Percentiles rank a stretch among this genome's conserved stretches.
phyloP scores from a whole-genome alignment of 73 alveolate genomes.

The Tetrahymena thermophila region DNA sequence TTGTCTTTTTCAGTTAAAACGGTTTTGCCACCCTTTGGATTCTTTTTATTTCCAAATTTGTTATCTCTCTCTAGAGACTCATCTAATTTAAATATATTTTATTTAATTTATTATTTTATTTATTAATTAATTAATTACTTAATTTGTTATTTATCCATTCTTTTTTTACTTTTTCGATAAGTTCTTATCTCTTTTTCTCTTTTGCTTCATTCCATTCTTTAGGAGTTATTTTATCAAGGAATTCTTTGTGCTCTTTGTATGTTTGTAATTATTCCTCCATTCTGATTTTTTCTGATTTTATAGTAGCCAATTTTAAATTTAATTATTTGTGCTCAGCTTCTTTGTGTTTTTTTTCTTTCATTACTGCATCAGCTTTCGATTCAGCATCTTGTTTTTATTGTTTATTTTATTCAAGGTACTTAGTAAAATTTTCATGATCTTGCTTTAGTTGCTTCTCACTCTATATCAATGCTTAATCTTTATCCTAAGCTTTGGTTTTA shows the following conservation, averaged over 20 bases:
- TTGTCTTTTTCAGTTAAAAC: background rate
- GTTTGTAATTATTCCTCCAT: constrained; percentile 30
- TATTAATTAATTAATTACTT: background rate
- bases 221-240: constrained; percentile 39
- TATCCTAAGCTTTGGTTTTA: constrained; percentile 16
- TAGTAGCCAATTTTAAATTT: constrained; percentile 18
- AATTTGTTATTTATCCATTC: constrained; percentile 15
- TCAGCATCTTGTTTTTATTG: constrained; percentile 36
- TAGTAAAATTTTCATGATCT: constrained; percentile 35
- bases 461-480: constrained; percentile 24
- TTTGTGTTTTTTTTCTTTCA: constrained; percentile 27
- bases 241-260: constrained; percentile 37
- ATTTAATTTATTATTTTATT: background rate
- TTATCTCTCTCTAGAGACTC: background rate
- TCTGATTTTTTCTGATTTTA: constrained; percentile 32
- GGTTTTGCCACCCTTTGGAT: background rate
- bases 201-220: constrained; percentile 44
- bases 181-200: constrained; percentile 13
- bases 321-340: constrained; percentile 26
- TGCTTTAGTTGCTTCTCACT: constrained; percentile 13
- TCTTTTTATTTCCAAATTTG: background rate
- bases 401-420: constrained; percentile 22
- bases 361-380: constrained; percentile 24
- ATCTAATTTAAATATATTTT: background rate
- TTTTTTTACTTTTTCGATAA: constrained; percentile 2